Conservation (phyloP, 1,139 yeast species). For the Yamadazyma mexicana region DNA sequence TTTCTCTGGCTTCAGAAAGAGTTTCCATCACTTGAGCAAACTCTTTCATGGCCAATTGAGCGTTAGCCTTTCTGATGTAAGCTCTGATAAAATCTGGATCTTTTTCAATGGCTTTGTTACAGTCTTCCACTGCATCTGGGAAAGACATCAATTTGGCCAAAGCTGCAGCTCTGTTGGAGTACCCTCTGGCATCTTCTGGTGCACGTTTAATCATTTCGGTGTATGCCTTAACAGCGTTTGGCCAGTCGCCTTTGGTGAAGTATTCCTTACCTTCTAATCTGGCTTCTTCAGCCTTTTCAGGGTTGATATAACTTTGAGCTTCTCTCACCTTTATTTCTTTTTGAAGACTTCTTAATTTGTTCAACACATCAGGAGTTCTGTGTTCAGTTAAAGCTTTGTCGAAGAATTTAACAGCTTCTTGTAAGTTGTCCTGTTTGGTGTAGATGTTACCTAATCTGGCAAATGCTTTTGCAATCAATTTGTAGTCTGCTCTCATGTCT, state of each 20-base stretch:
- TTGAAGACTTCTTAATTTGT: conserved; percentile 85
- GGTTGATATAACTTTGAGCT: conserved; percentile 76
- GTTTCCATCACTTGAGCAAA: conserved; percentile 82
- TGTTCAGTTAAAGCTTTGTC: conserved; percentile 96
- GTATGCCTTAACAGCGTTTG: conserved; percentile 91
- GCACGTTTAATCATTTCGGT: conserved; percentile 95
- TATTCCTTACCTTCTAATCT: conserved; percentile 87
- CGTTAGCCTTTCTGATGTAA: conserved; percentile 94
- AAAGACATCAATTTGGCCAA: conserved; percentile 90
- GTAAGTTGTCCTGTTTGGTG: conserved; percentile 70
- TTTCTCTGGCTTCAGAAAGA: conserved; percentile 70
- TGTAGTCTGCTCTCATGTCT: conserved; percentile 88
- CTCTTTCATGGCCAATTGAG: conserved; percentile 89
- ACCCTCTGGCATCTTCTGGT: conserved; percentile 95
- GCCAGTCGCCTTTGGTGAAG: conserved; percentile 94
- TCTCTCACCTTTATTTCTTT: conserved; percentile 79
- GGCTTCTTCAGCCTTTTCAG: conserved; percentile 93
- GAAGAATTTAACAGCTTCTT: conserved; percentile 72
- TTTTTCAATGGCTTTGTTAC: conserved; percentile 82
- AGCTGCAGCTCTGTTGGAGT: conserved; percentile 97
- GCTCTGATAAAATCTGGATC: conserved; percentile 93
- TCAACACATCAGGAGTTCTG: conserved; percentile 91
- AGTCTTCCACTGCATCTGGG: conserved; percentile 94
- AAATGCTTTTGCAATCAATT: conserved; percentile 86
- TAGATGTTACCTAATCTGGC: conserved; percentile 88